phyloP scores from a whole-genome alignment of 805 yeast species.

The Kuraishia cidri region DNA sequence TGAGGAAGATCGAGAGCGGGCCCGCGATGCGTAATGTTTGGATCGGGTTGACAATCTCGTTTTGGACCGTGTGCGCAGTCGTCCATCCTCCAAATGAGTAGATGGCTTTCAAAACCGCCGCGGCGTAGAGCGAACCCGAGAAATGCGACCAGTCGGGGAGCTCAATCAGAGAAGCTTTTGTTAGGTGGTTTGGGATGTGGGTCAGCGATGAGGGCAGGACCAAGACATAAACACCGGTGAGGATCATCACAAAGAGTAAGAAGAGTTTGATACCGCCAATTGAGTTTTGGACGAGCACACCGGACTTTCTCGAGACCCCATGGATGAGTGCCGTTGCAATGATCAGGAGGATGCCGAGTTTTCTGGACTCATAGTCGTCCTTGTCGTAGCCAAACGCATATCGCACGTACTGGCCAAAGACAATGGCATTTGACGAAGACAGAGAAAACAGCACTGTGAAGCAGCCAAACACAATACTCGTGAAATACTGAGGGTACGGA shows the following conservation, averaged over 20 bases:
- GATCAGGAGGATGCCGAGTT: conserved; percentile 9
- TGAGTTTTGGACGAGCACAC: conserved; percentile 30
- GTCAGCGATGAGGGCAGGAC: conserved; percentile 21
- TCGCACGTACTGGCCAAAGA: conserved; percentile 38
- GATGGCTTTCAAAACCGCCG: conserved; percentile 34
- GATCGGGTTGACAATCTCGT: conserved; percentile 36
- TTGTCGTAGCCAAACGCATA: conserved; percentile 25
- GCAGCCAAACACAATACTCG: conserved; percentile 29
- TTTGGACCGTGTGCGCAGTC: conserved; percentile 35
- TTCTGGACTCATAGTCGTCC: conserved; percentile 17
- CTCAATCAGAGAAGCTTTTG: conserved; percentile 6
- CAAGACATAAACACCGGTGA: conserved; percentile 30
- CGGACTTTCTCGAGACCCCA: conserved; percentile 30
- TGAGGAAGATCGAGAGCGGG: conserved; percentile 27
- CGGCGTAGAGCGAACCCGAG: conserved; percentile 26
- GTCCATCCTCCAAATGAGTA: conserved; percentile 43
- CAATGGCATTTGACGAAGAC: conserved; percentile 34
- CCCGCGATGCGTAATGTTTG: conserved; percentile 36
- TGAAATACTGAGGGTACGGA: conserved; percentile 37
- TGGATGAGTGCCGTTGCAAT: conserved; percentile 18
- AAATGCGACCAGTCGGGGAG: conserved; percentile 13
- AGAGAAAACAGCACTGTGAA: conserved; percentile 32
- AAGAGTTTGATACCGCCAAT: conserved; percentile 34
- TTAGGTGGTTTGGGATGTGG: conserved; percentile 10
- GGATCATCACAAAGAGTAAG: conserved; percentile 25